Conservation (phyloP, 768 basidiomycete genomes). For the Podaxis sp. region DNA sequence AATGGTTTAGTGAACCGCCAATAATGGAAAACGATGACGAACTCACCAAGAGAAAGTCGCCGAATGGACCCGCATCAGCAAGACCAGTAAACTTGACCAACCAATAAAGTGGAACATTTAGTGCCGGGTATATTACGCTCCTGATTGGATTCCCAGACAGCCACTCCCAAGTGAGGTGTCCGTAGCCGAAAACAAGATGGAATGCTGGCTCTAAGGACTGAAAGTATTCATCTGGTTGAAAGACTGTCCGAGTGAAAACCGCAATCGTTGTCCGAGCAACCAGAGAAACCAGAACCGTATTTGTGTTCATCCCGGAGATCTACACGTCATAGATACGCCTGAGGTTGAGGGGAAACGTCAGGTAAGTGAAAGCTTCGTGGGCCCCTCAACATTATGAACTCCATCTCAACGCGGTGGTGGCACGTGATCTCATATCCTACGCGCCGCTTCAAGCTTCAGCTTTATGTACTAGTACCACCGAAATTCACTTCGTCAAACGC, state of each 20-base stretch:
- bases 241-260: constrained; percentile 76
- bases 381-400: not conserved
- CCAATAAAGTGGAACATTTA: constrained; percentile 82
- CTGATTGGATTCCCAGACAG: constrained; percentile 63
- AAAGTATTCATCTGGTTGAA: constrained; percentile 97
- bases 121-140: constrained; percentile 75
- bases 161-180: constrained; percentile 98
- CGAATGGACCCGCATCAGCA: constrained; percentile 36
- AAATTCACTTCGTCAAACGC: not conserved
- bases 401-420: not conserved
- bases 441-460: not conserved
- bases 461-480: not conserved
- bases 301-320: not conserved
- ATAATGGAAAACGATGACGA: constrained; percentile 7
- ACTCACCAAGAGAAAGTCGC: constrained; percentile 63
- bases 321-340: not conserved
- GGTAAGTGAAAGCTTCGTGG: not conserved
- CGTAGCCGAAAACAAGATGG: constrained; percentile 85
- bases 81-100: constrained; percentile 54
- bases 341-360: not conserved
- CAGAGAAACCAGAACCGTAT: constrained; percentile 28
- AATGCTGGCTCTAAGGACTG: constrained; percentile 95
- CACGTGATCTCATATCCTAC: not conserved
- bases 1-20: not conserved
- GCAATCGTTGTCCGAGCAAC: constrained; percentile 58